A percentile compares a stretch with the other conserved stretches of the same genome.
Conservation (phyloP, 106 monocot genomes). For the Apostasia shenzhenica region DNA sequence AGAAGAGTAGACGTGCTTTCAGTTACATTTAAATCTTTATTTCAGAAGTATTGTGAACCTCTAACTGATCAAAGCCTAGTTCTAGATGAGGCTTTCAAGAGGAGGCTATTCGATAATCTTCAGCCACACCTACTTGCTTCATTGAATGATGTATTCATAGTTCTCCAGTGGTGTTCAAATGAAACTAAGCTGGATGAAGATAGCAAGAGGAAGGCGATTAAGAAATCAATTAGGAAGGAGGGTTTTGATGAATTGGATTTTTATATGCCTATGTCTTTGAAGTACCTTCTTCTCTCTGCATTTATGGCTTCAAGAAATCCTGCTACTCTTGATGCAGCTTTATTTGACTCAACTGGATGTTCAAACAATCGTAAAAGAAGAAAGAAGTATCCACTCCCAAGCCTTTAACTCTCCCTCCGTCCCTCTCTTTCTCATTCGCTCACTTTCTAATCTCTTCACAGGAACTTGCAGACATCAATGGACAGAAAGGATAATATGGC, state of each 20-base stretch:
- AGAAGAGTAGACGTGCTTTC: slow-evolving; percentile 75
- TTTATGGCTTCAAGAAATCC: slow-evolving; percentile 95
- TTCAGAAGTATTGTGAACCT: slow-evolving; percentile 72
- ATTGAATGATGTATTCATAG: slow-evolving; percentile 47
- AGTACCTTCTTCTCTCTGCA: slow-evolving; percentile 87
- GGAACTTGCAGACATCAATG: slow-evolving; percentile 56
- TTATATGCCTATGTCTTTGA: slow-evolving; percentile 85
- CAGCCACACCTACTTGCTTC: slow-evolving; percentile 50
- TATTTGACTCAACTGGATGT: slow-evolving; percentile 82
- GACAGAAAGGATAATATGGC: slow-evolving; percentile 49
- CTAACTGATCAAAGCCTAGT: slow-evolving; percentile 42
- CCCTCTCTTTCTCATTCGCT: background rate
- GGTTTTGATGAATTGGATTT: slow-evolving; percentile 59
- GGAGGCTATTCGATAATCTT: slow-evolving; percentile 60
- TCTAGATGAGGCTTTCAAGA: slow-evolving; percentile 77
- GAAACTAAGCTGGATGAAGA: slow-evolving; percentile 15
- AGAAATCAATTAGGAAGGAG: slow-evolving; percentile 26
- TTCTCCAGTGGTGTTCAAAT: slow-evolving; percentile 21
- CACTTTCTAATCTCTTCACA: slow-evolving; percentile 15
- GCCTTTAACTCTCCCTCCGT: background rate
- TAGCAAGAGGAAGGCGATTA: slow-evolving; percentile 21
- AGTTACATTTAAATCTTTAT: slow-evolving; percentile 51
- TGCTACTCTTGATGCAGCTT: slow-evolving; percentile 82
- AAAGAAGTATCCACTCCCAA: slow-evolving; percentile 59
- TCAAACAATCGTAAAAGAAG: slow-evolving; percentile 49